Conservation (phyloP, 140 eudicot genomes). For the Bidens hawaiensis region DNA sequence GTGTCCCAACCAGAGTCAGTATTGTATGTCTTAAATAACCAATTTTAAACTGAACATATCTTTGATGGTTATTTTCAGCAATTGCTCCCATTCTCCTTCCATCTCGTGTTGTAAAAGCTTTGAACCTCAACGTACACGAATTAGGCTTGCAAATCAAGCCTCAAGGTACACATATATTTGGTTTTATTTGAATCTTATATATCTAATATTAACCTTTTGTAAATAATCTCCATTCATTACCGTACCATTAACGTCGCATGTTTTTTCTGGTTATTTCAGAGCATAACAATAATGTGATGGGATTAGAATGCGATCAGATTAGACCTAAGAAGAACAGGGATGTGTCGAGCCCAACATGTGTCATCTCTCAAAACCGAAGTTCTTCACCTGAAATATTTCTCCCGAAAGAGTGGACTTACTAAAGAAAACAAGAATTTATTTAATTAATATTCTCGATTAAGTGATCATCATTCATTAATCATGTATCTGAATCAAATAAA, state of each 20-base stretch:
- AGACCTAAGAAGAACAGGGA: slow-evolving; percentile 31
- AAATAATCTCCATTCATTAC: not conserved
- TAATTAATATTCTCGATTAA: slow-evolving; percentile 8
- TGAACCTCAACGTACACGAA: slow-evolving; percentile 67
- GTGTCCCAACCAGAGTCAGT: not conserved
- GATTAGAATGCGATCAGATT: slow-evolving; percentile 13
- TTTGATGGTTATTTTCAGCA: slow-evolving; percentile 34
- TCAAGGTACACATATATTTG: slow-evolving; percentile 28
- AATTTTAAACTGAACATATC: not conserved
- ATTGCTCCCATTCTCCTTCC: slow-evolving; percentile 79
- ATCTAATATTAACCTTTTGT: not conserved
- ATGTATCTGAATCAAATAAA: slow-evolving; percentile 35
- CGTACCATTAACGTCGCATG: not conserved
- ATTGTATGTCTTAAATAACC: not conserved
- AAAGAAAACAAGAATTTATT: slow-evolving; percentile 22
- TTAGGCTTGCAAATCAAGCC: slow-evolving; percentile 54
- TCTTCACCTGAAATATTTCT: slow-evolving; percentile 76
- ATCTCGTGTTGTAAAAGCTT: slow-evolving; percentile 63
- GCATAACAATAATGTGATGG: slow-evolving; percentile 20
- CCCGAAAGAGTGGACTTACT: slow-evolving; percentile 85
- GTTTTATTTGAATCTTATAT: not conserved
- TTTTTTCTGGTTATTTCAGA: slow-evolving; percentile 29
- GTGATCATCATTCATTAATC: slow-evolving; percentile 17
- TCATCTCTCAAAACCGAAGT: slow-evolving; percentile 37
- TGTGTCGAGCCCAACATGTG: slow-evolving; percentile 25